These are phyloP conservation scores for Ilex aquifolium DNA, from an alignment of 257 asterid species.

Conservation along the genomic window DNA sequence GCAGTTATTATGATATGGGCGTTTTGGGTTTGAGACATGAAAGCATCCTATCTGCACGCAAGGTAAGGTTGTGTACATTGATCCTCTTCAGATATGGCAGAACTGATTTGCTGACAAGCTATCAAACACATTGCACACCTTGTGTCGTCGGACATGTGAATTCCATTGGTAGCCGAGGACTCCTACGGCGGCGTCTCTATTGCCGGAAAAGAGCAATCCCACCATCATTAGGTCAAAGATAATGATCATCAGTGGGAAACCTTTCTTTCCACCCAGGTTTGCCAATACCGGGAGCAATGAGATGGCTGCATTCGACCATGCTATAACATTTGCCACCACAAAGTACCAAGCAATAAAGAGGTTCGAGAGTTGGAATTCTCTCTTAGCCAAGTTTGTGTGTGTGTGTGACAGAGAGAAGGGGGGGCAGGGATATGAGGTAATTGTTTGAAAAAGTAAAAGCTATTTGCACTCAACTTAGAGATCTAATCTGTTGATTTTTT, in stretches of 20 bases:
- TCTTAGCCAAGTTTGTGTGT: too few relatives aligned
- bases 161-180: slow-evolving; percentile 56
- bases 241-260: slow-evolving; percentile 17
- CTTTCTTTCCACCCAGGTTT: slow-evolving; percentile 23
- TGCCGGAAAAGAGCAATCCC: slow-evolving; percentile 54
- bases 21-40: too few relatives aligned
- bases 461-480: too few relatives aligned
- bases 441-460: too few relatives aligned
- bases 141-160: slow-evolving; percentile 51
- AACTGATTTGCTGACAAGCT: slow-evolving; percentile 40
- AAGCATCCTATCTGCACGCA: too few relatives aligned
- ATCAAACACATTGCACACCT: slow-evolving; percentile 42
- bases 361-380: too few relatives aligned
- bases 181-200: slow-evolving; percentile 58
- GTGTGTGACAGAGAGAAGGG: too few relatives aligned
- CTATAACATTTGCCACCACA: slow-evolving; percentile 52
- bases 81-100: slow-evolving; percentile 11
- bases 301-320: slow-evolving; percentile 45
- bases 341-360: slow-evolving; percentile 38
- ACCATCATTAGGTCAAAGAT: slow-evolving; percentile 49
- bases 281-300: slow-evolving; percentile 34
- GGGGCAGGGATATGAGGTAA: too few relatives aligned
- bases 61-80: too few relatives aligned
- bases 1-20: too few relatives aligned
- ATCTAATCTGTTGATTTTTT: too few relatives aligned